Evolutionary conservation across 441 rosid species (phyloP), one percentile per base, ranked within the genome.

Genomic region (Eutrema salsugineum): DNA sequence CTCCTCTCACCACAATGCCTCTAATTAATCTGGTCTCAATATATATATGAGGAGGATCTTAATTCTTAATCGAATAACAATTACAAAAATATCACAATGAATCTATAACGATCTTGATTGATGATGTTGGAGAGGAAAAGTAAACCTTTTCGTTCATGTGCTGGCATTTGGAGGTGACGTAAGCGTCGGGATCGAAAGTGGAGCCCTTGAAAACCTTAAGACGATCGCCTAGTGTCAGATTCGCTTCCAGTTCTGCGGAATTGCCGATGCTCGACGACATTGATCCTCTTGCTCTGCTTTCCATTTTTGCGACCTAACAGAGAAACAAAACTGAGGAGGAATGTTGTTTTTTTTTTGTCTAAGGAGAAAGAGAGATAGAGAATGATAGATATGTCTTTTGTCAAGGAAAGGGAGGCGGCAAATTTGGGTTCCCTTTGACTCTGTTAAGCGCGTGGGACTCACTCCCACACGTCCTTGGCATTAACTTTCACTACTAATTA

Each of bases 131-230:
- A 20, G 22, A 46, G 16, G 14, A 7, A 17, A 33, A 89, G 14
- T 5, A 17, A 33, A 89, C 97, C 97, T 89, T 89, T 82, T 91
- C 96, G 73, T 81, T 82, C 92, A 88, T 88, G 55, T 67, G 79
- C 53, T 76, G 87, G 80, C 92, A 87, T 85, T 87, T 88, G 71
- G 94, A 86, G 78, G 75, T 53, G 68, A 91, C 78, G 43, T 83
- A 86, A 40, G 81, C 75, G 6, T 91, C 81, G 3, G 92, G 88
- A 72, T 89, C 91, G 70, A 89, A 89, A 14, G 15, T 70, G 2
- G 96, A 91, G 59, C 80, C 62, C 68, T 88, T 91, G 80, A 91
- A 91, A 43, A 73, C 80, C 82, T 91, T 89, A 7, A 91, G 80
- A 61, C 91, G 90, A 77, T 88, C 93, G 36, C 78, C 82, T 6